Evolutionary conservation across 768 basidiomycete genomes (phyloP).

Genomic region (Punctularia strigosozonata): DNA sequence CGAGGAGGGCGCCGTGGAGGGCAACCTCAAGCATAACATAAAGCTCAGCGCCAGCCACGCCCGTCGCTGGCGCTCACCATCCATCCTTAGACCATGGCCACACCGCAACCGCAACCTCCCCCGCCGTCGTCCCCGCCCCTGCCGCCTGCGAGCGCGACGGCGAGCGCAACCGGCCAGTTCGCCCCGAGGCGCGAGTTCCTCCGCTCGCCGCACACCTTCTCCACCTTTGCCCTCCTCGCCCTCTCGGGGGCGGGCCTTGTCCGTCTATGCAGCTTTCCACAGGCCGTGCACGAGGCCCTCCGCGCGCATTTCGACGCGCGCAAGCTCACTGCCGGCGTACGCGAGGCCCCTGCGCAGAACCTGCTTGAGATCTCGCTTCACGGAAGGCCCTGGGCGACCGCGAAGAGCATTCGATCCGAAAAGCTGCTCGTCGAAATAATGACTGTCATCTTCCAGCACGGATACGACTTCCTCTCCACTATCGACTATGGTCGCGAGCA

Average conservation of each 20-base stretch:
- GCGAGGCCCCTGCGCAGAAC: conserved; percentile 45
- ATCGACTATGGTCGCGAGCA: conserved; percentile 70
- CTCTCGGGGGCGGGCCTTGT: conserved; percentile 52
- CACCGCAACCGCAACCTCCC: no score
- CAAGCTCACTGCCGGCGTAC: conserved; percentile 29
- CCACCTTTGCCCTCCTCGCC: conserved; percentile 60
- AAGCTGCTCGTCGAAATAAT: conserved; percentile 60
- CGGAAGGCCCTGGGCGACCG: conserved; percentile 62
- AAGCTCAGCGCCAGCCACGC: no score
- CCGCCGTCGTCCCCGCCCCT: no score
- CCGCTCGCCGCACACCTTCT: conserved; percentile 40
- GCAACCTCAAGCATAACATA: no score
- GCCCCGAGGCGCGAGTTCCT: conserved; percentile 66
- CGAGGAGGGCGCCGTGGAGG: no score
- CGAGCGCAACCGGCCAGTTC: no score
- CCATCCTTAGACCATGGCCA: no score
- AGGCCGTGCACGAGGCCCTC: conserved; percentile 36
- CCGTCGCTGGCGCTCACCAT: no score
- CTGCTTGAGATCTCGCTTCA: conserved; percentile 57
- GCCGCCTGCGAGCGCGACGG: no score
- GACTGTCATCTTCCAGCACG: conserved; percentile 46
- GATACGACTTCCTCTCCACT: conserved; percentile 52
- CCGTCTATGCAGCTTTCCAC: conserved; percentile 60
- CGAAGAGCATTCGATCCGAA: conserved; percentile 56
- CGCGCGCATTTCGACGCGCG: conserved; percentile 42